Evolutionary conservation across 192 early-diverging fungal genomes (phyloP).

Genomic region (Entophlyctis luteolus): DNA sequence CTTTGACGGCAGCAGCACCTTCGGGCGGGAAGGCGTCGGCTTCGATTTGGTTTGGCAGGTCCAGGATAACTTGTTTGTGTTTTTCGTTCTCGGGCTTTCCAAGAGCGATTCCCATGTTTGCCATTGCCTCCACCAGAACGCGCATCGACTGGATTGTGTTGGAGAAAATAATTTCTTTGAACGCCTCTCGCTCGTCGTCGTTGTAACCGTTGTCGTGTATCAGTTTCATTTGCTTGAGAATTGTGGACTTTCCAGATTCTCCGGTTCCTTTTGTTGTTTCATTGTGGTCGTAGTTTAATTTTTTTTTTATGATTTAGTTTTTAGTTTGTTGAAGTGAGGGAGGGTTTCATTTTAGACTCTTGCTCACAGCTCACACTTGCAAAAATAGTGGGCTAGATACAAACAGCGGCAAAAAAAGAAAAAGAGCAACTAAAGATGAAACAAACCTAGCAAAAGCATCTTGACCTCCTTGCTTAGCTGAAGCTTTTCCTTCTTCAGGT

Average conservation of each 20-base stretch:
- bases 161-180: slow-evolving; percentile 93
- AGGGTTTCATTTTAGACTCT: too few relatives aligned
- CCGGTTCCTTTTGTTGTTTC: slow-evolving; percentile 68
- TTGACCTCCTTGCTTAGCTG: slow-evolving; percentile 88
- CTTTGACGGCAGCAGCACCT: slow-evolving; percentile 72
- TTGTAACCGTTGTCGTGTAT: slow-evolving; percentile 95
- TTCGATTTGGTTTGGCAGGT: slow-evolving; percentile 83
- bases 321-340: not conserved
- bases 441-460: slow-evolving; percentile 79
- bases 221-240: slow-evolving; percentile 97
- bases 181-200: slow-evolving; percentile 82
- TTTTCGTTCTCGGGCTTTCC: slow-evolving; percentile 64
- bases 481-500: slow-evolving; percentile 76
- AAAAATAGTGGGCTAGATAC: too few relatives aligned
- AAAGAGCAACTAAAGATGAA: not conserved
- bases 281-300: not conserved
- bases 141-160: slow-evolving; percentile 96
- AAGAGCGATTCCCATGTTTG: slow-evolving; percentile 71
- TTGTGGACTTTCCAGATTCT: slow-evolving; percentile 96
- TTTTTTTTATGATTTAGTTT: not conserved
- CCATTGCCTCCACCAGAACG: slow-evolving; percentile 94
- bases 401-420: not conserved
- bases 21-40: slow-evolving; percentile 78
- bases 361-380: too few relatives aligned
- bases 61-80: slow-evolving; percentile 70